Evolutionary conservation across 768 basidiomycete species (phyloP).

Genomic region (Lanmaoa pseudosensibilis): DNA sequence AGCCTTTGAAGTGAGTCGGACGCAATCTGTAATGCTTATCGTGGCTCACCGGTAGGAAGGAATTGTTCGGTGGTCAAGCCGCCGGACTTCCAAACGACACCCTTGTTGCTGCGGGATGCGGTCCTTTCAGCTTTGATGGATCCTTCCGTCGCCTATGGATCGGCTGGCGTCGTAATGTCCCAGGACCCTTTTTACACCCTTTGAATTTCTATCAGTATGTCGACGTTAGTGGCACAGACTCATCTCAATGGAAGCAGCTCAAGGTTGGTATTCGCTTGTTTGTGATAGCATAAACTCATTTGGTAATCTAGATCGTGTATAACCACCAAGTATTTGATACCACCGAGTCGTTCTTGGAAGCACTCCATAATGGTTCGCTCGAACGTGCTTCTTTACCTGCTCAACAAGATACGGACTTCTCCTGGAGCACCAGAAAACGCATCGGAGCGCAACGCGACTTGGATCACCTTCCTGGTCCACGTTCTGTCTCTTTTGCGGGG

Average conservation of each 20-base stretch:
- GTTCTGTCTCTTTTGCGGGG: conserved; percentile 60
- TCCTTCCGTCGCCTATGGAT: conserved; percentile 57
- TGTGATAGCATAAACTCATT: neutral
- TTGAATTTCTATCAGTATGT: conserved; percentile 58
- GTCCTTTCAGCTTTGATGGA: conserved; percentile 61
- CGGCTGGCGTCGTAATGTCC: conserved; percentile 46
- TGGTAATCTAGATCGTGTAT: conserved; percentile 47
- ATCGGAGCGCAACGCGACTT: conserved; percentile 46
- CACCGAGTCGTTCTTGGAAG: conserved; percentile 49
- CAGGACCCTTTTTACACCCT: conserved; percentile 55
- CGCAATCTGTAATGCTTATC: neutral
- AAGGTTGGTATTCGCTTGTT: conserved; percentile 36
- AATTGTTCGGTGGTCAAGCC: conserved; percentile 48
- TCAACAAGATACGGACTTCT: conserved; percentile 34
- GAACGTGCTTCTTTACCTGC: conserved; percentile 37
- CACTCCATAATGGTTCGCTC: conserved; percentile 54
- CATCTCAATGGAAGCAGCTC: conserved; percentile 49
- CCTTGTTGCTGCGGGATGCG: conserved; percentile 44
- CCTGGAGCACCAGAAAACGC: conserved; percentile 50
- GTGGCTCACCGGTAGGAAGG: conserved; percentile 30
- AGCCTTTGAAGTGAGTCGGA: conserved; percentile 40
- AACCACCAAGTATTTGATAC: conserved; percentile 56
- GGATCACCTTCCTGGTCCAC: conserved; percentile 65
- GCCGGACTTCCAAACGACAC: conserved; percentile 49
- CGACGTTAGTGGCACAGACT: conserved; percentile 55